Evolutionary conservation across 2,329 filamentous ascomycete species (phyloP).

Genomic region (Cadophora gregata): DNA sequence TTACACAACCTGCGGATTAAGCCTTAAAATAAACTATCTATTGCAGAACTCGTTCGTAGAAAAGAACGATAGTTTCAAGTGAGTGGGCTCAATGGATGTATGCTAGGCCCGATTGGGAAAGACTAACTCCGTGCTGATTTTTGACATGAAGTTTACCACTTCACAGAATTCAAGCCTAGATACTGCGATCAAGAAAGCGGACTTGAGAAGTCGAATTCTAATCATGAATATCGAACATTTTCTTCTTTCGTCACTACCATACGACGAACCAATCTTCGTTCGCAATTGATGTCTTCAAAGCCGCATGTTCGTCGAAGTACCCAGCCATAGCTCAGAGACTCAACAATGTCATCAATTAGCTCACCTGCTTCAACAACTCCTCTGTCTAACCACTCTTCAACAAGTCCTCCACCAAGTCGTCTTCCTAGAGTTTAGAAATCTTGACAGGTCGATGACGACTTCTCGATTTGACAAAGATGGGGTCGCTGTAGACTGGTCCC

Average conservation of each 20-base stretch:
- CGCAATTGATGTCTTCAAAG: neutral
- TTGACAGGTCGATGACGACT: neutral
- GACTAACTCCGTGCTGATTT: neutral
- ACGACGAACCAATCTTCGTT: neutral
- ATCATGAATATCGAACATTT: neutral
- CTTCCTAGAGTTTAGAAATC: neutral
- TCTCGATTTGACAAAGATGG: neutral
- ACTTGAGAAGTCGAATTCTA: neutral
- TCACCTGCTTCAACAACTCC: neutral
- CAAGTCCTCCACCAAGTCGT: neutral
- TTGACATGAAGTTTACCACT: neutral
- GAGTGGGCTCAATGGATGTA: too few species aligned
- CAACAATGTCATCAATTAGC: neutral
- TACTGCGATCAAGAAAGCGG: neutral
- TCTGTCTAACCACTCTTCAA: neutral
- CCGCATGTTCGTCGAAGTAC: neutral
- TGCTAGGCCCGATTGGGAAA: neutral
- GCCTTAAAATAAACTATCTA: neutral
- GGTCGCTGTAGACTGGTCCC: neutral
- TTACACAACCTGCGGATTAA: too few species aligned
- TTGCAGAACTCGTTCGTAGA: neutral
- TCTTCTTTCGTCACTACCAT: neutral
- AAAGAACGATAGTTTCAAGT: neutral
- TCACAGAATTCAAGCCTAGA: neutral
- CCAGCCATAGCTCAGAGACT: neutral